These are phyloP conservation scores for Phanerodontia chrysosporium DNA, from an alignment of 768 basidiomycete species.

Conservation along the genomic window DNA sequence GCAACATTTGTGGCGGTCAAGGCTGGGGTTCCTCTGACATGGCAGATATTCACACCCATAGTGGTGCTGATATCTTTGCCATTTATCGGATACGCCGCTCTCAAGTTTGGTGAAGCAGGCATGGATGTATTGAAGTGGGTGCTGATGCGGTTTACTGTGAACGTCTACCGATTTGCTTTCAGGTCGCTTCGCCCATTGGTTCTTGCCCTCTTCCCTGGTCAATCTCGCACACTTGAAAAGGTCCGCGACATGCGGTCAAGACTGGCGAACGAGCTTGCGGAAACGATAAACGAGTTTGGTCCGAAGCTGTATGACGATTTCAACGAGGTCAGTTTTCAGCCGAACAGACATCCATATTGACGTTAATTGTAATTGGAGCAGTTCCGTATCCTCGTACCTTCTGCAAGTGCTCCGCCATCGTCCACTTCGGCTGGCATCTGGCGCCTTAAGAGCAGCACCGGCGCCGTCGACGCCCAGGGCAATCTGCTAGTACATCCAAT, in stretches of 20 bases:
- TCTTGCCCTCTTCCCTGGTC: slow-evolving; percentile 84
- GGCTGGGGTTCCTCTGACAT: slow-evolving; percentile 56
- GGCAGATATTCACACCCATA: slow-evolving; percentile 74
- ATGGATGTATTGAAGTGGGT: slow-evolving; percentile 93
- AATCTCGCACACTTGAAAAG: slow-evolving; percentile 73
- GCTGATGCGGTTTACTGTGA: background rate
- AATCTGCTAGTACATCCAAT: slow-evolving; percentile 86
- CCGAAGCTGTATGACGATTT: slow-evolving; percentile 87
- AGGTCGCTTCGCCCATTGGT: slow-evolving; percentile 90
- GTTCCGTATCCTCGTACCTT: slow-evolving; percentile 79
- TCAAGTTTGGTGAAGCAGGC: slow-evolving; percentile 97
- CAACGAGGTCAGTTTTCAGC: slow-evolving; percentile 66
- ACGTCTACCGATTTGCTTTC: too few species aligned
- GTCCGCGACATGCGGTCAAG: slow-evolving; percentile 69
- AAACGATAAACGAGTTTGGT: slow-evolving; percentile 83
- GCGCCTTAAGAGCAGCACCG: slow-evolving; percentile 75
- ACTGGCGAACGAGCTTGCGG: slow-evolving; percentile 80
- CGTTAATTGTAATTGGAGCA: too few species aligned
- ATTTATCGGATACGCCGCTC: slow-evolving; percentile 85
- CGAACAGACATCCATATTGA: too few species aligned
- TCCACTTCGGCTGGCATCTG: slow-evolving; percentile 70
- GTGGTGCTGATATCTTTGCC: slow-evolving; percentile 72
- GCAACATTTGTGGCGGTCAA: slow-evolving; percentile 71
- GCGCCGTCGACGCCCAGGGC: slow-evolving; percentile 83
- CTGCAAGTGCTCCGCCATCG: slow-evolving; percentile 82